Base-by-base conservation (phyloP, 768 basidiomycete species). In the Collybia sp. region DNA sequence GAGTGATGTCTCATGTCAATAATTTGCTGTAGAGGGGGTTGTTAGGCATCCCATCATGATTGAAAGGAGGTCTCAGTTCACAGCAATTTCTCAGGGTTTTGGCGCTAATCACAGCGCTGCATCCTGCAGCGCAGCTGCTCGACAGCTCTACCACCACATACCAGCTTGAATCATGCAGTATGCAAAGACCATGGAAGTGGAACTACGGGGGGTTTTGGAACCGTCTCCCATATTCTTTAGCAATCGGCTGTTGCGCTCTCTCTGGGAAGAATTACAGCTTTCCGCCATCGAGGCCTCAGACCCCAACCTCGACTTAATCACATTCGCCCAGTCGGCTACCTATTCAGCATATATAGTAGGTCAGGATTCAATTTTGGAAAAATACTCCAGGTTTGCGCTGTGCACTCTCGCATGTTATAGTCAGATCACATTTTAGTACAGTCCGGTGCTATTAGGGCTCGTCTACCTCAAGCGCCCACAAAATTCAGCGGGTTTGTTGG, bases 211-310 rank as follows among this genome's bases (percentile, higher is more conserved):
- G 25, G 25, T 25, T 8, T 20, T 46, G 12, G 13, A 25, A 25
- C 25, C 25, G 8, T 25, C 25, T 25, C 25, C 25, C 8, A 8
- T 25, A 25, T 25, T 4, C 25, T 25, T 25, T 8, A 8, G 8
- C 8, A 8, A 25, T 25, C 3, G 3, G 8, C 25, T 25, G 25
- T 25, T 25, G 8, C 3, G 4, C 25, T 25, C 25, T 25, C 61
- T 69, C 25, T 76, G 68, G 51, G 69, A 69, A 32, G 53, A 71
- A 39, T 62, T 77, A 33, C 75, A 75, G 48, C 54, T 66, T 12
- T 56, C 58, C 35, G 66, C 72, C 1, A 59, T 72, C 5, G 77
- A 78, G 37, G 55, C 64, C 5, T 63, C 69, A 5, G 52, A 63
- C 46, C 65, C 68, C 1, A 48, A 51, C 4, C 46, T 68, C 20